Evolutionary conservation across 1,284 basidiomycete genomes (phyloP), one percentile per base, ranked within the genome.

Genomic region (Neonothopanus nambi): DNA sequence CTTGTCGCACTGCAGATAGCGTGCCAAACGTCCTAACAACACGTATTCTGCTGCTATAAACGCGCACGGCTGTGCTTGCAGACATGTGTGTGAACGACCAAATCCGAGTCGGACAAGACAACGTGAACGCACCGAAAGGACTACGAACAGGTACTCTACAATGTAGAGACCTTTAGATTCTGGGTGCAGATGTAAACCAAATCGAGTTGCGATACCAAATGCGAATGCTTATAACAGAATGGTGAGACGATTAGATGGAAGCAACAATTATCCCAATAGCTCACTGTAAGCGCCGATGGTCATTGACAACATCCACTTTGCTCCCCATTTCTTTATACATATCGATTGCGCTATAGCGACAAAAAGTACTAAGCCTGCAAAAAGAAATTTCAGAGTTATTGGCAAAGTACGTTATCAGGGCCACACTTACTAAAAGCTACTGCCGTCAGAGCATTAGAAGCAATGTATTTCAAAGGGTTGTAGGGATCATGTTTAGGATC

Each of bases 31-130:
- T 3, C 87, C 85, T 9, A 89, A 75, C 5, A 89, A 71, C 54
- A 89, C 75, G 59, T 90, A 90, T 63, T 87, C 79, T 23, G 84
- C 81, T 7, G 87, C 87, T 53, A 90, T 82, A 70, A 89, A 89
- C n/a, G 85, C 85, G 59, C 88, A 89, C 9, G 88, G 85, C 77
- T 80, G 51, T n/a, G n/a, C n/a, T n/a, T n/a, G n/a, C n/a, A n/a
- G 15, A 35, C 23, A 54, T 8, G 41, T 37, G 12, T 52, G 28
- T 33, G 4, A 24, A 33, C 15, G n/a, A 12, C 24, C 18, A 8
- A 28, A n/a, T n/a, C n/a, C n/a, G 30, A 8, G 30, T 8, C 13
- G 30, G 3, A 11, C 8, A 36, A 47, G 40, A 54, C 17, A 57
- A 58, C 41, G 48, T 18, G 18, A 39, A 68, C 75, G 55, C 58